phyloP scores from a whole-genome alignment of 441 rosid species.

The Erodium trifolium region DNA sequence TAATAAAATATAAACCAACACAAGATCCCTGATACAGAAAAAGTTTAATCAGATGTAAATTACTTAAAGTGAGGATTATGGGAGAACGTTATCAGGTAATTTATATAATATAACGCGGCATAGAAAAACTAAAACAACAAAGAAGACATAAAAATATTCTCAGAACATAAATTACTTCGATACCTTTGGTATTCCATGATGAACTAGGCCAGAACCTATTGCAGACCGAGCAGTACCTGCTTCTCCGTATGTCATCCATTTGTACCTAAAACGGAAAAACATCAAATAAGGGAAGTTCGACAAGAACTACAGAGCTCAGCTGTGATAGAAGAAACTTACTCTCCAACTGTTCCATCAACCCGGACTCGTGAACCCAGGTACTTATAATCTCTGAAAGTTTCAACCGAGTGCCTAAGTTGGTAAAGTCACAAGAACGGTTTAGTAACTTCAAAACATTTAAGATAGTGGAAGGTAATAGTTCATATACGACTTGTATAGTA shows the following conservation, averaged over 20 bases:
- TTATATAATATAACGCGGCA: not conserved
- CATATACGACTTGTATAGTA: not conserved
- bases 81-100: not conserved
- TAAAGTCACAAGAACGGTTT: slow-evolving; percentile 17
- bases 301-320: slow-evolving; percentile 4
- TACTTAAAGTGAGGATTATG: slow-evolving; percentile 15
- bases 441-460: slow-evolving; percentile 7
- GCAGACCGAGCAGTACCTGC: slow-evolving; percentile 80
- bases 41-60: slow-evolving; percentile 6
- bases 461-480: not conserved
- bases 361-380: slow-evolving; percentile 81
- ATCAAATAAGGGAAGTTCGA: slow-evolving; percentile 11
- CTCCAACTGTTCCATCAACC: slow-evolving; percentile 95
- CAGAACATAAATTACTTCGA: not conserved
- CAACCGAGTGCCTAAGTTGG: slow-evolving; percentile 59
- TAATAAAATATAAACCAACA: slow-evolving; percentile 83
- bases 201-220: slow-evolving; percentile 72
- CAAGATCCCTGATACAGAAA: slow-evolving; percentile 56
- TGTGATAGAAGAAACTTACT: slow-evolving; percentile 39
- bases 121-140: slow-evolving; percentile 9
- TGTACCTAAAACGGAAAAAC: slow-evolving; percentile 42
- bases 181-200: slow-evolving; percentile 66
- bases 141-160: not conserved
- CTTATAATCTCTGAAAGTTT: slow-evolving; percentile 71
- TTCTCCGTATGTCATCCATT: slow-evolving; percentile 99